These are phyloP conservation scores for Echinosphaeria canescens DNA, from an alignment of 2,329 filamentous ascomycete genomes.

Conservation along the genomic window DNA sequence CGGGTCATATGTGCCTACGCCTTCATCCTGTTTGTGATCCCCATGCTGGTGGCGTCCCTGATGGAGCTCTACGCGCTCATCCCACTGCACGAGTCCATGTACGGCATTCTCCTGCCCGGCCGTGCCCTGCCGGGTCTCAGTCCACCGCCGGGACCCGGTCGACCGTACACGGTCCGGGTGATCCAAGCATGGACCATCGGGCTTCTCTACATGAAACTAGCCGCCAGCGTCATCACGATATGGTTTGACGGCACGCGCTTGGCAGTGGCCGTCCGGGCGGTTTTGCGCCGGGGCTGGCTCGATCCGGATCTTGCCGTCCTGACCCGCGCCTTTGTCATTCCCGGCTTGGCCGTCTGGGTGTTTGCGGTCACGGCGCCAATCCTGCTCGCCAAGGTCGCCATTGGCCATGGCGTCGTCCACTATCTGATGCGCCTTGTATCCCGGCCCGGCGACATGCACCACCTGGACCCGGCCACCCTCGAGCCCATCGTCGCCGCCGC, in stretches of 20 bases:
- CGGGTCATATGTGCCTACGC: slow-evolving; percentile 53
- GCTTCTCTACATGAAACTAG: slow-evolving; percentile 72
- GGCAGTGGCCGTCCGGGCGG: slow-evolving; percentile 50
- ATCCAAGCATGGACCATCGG: slow-evolving; percentile 92
- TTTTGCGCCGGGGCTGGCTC: slow-evolving; percentile 55
- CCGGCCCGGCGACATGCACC: slow-evolving; percentile 2
- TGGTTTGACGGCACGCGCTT: slow-evolving; percentile 48
- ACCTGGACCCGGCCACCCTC: slow-evolving; percentile 3
- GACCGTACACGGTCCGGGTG: slow-evolving; percentile 56
- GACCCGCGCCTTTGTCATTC: slow-evolving; percentile 73
- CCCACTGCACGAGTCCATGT: slow-evolving; percentile 64
- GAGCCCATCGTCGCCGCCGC: no score
- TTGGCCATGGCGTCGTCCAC: slow-evolving; percentile 13
- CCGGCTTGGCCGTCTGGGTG: slow-evolving; percentile 38
- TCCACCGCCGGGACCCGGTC: slow-evolving; percentile 11
- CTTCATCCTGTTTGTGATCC: slow-evolving; percentile 58
- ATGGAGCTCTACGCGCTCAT: slow-evolving; percentile 80
- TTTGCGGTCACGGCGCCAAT: slow-evolving; percentile 45
- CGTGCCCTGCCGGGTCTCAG: slow-evolving; percentile 9
- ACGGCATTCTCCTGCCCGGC: slow-evolving; percentile 10
- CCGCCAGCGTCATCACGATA: slow-evolving; percentile 43
- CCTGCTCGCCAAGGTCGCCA: slow-evolving; percentile 26
- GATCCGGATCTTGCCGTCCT: slow-evolving; percentile 60
- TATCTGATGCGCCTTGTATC: slow-evolving; percentile 1
- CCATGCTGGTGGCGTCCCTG: slow-evolving; percentile 56